phyloP scores from a whole-genome alignment of 2,329 filamentous ascomycete genomes.

The Dactylellina leptospora region DNA sequence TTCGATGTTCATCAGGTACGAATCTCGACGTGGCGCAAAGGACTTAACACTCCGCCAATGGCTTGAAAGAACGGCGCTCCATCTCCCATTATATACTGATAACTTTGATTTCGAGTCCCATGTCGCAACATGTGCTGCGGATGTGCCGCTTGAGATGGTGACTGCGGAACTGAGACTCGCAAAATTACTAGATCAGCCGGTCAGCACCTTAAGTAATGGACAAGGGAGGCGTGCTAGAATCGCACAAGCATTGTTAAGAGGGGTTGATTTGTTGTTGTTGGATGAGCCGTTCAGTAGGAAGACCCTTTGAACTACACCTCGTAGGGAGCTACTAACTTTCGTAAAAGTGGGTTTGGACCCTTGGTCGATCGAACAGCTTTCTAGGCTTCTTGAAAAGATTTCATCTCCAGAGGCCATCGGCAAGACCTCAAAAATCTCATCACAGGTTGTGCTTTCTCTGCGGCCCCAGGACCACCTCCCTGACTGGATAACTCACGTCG shows the following conservation, averaged over 20 bases:
- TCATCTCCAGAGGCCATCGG: conserved; percentile 36
- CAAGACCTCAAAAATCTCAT: conserved; percentile 59
- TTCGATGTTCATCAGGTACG: conserved; percentile 68
- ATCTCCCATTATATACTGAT: conserved; percentile 70
- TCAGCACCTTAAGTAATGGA: conserved; percentile 90
- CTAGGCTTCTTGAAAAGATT: conserved; percentile 65
- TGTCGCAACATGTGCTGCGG: conserved; percentile 60
- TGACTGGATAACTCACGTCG: conserved; percentile 86
- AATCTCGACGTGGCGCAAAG: conserved; percentile 83
- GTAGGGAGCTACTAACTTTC: conserved; percentile 41
- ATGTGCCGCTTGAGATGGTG: conserved; percentile 69
- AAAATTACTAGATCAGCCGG: conserved; percentile 77
- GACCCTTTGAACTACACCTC: too few species aligned
- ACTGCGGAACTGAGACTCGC: conserved; percentile 75
- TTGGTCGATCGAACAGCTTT: conserved; percentile 76
- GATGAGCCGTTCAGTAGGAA: conserved; percentile 86
- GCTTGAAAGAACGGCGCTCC: conserved; percentile 81
- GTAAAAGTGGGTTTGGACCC: conserved; percentile 82
- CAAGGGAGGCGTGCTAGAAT: conserved; percentile 88
- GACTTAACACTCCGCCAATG: conserved; percentile 87
- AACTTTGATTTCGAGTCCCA: conserved; percentile 61
- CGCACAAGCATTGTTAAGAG: conserved; percentile 80
- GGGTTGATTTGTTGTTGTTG: conserved; percentile 81
- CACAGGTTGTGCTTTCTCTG: conserved; percentile 78
- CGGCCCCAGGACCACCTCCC: conserved; percentile 87